These are phyloP conservation scores for Curvularia sp. DNA, from an alignment of 2,329 filamentous ascomycete species.

Conservation along the genomic window DNA sequence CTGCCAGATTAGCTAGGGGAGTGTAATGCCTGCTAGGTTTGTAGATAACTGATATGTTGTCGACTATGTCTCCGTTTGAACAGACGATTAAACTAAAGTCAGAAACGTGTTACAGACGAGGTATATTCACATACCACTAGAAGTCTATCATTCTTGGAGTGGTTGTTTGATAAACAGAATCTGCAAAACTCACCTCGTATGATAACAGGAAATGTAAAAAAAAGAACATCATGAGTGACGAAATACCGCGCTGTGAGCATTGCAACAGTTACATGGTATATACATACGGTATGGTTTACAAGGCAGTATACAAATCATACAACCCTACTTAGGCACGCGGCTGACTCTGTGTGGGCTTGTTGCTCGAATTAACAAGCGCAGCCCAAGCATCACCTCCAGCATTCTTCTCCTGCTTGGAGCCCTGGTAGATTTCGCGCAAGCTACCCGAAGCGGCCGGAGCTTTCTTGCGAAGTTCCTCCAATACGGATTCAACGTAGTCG, in stretches of 20 bases:
- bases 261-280: constrained; percentile 6
- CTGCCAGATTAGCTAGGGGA: constrained; percentile 27
- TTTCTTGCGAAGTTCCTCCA: constrained; percentile 18
- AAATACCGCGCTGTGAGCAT: not conserved
- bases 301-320: not conserved
- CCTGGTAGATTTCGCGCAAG: constrained; percentile 9
- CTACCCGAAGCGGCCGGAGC: not conserved
- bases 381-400: constrained; percentile 27
- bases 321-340: constrained; percentile 9
- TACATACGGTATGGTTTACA: constrained; percentile 10
- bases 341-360: constrained; percentile 11
- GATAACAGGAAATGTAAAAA: not conserved
- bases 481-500: constrained; percentile 27
- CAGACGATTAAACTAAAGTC: not conserved
- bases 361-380: constrained; percentile 26
- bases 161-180: not conserved
- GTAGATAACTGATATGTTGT: not conserved
- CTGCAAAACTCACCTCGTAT: not conserved
- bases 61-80: not conserved
- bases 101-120: not conserved
- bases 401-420: constrained; percentile 8
- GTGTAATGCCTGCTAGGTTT: not conserved
- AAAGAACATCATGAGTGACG: not conserved
- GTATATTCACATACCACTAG: not conserved
- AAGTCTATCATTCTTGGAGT: not conserved